These are phyloP conservation scores for Isabelozyma gotoi DNA, from an alignment of 805 yeast genomes.

Conservation along the genomic window DNA sequence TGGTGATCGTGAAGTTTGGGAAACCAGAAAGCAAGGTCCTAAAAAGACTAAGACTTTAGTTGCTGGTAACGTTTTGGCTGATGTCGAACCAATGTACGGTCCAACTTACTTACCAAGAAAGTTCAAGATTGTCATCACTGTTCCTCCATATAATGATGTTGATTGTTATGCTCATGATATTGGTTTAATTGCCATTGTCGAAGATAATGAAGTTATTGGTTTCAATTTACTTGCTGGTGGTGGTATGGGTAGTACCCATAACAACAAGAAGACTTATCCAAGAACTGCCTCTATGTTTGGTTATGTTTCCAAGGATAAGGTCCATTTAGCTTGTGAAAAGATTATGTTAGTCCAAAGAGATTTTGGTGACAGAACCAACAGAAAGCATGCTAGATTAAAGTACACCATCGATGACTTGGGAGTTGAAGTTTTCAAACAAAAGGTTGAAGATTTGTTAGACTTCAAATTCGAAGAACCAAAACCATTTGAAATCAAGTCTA, in stretches of 20 bases:
- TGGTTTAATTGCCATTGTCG: conserved; percentile 86
- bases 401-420: conserved; percentile 94
- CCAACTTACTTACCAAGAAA: conserved; percentile 89
- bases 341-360: conserved; percentile 94
- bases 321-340: conserved; percentile 81
- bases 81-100: conserved; percentile 85
- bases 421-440: conserved; percentile 74
- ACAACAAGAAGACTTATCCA: conserved; percentile 95
- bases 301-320: conserved; percentile 63
- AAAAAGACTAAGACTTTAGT: conserved; percentile 78
- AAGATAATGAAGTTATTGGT: conserved; percentile 66
- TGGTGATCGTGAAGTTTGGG: conserved; percentile 65
- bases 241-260: conserved; percentile 98
- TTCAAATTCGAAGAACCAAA: conserved; percentile 67
- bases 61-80: conserved; percentile 81
- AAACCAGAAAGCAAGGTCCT: conserved; percentile 70
- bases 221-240: conserved; percentile 93
- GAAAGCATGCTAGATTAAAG: conserved; percentile 97
- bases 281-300: conserved; percentile 90
- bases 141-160: conserved; percentile 95
- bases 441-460: conserved; percentile 84
- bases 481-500: conserved; percentile 77
- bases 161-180: conserved; percentile 96
- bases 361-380: conserved; percentile 89
- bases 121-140: conserved; percentile 90